These are phyloP conservation scores for Harringtonia aguacate DNA, from an alignment of 2,329 filamentous ascomycete species.

Conservation along the genomic window DNA sequence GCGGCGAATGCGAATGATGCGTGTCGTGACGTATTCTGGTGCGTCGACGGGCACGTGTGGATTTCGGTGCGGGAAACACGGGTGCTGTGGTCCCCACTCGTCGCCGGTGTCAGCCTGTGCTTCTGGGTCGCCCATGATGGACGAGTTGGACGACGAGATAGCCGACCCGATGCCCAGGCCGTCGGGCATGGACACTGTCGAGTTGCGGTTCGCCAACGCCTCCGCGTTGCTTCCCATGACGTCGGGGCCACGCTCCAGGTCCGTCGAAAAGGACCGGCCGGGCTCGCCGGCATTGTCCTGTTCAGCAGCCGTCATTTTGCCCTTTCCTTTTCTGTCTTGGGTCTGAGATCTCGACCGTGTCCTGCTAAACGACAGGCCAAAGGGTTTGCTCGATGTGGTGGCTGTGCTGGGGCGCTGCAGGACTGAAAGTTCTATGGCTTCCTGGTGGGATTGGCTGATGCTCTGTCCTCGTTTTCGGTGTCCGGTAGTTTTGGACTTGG, in stretches of 20 bases:
- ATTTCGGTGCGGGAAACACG: constrained; percentile 89
- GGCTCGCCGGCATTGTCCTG: constrained; percentile 21
- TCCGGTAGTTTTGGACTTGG: constrained; percentile 10
- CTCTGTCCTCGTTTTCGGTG: constrained; percentile 20
- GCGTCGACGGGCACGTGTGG: constrained; percentile 77
- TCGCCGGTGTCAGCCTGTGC: constrained; percentile 58
- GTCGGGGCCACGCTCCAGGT: constrained; percentile 45
- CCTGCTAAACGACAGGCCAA: not conserved
- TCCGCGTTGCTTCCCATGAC: constrained; percentile 14
- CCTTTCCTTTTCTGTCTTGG: constrained; percentile 33
- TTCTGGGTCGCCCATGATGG: constrained; percentile 51
- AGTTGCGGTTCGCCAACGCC: constrained; percentile 24
- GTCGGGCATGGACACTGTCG: constrained; percentile 36
- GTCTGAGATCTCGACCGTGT: not conserved
- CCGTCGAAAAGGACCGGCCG: constrained; percentile 29
- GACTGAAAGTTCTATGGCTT: not conserved
- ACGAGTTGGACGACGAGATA: constrained; percentile 46
- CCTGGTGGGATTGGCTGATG: constrained; percentile 11
- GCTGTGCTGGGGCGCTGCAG: not conserved
- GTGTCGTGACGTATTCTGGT: constrained; percentile 62
- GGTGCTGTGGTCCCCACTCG: constrained; percentile 87
- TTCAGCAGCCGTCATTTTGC: constrained; percentile 27
- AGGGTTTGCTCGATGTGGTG: not conserved
- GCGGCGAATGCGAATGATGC: constrained; percentile 81
- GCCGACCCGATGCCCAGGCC: constrained; percentile 45